phyloP scores from a whole-genome alignment of 352 stramenopile genomes.

The Elongisporangium undulatum region DNA sequence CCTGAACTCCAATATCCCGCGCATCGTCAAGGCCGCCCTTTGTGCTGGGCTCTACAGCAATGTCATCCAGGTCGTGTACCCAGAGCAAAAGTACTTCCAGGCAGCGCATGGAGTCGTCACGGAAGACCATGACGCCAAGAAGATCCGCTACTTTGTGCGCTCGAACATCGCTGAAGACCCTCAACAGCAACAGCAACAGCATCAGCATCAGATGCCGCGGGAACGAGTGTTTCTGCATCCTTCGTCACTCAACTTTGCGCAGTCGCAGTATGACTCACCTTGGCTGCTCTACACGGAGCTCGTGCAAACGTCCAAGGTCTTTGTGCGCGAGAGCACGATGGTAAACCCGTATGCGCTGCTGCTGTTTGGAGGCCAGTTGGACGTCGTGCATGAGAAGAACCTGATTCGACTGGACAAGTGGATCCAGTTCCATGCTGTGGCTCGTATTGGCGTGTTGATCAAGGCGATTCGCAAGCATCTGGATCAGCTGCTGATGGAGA shows the following conservation, averaged over 20 bases:
- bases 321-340: conserved; percentile 96
- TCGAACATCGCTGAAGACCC: conserved; percentile 6
- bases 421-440: conserved; percentile 92
- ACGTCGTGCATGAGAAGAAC: conserved; percentile 91
- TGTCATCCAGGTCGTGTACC: conserved; percentile 84
- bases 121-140: conserved; percentile 89
- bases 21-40: conserved; percentile 89
- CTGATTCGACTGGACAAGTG: conserved; percentile 84
- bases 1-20: conserved; percentile 62
- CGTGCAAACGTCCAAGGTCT: conserved; percentile 97
- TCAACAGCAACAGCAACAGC: conserved; percentile 7
- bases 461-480: conserved; percentile 94
- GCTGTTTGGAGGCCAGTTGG: conserved; percentile 95
- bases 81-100: conserved; percentile 94
- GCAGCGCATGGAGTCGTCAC: conserved; percentile 87
- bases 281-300: conserved; percentile 95
- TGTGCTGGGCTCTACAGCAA: conserved; percentile 82
- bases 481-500: conserved; percentile 90
- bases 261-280: conserved; percentile 93
- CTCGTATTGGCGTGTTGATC: conserved; percentile 95
- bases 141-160: conserved; percentile 93
- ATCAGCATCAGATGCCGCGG: conserved; percentile 20
- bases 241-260: conserved; percentile 87
- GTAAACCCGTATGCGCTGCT: conserved; percentile 96
- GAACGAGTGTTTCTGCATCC: conserved; percentile 97